phyloP scores from a whole-genome alignment of 164 flowering plant species.

The Piper longum region DNA sequence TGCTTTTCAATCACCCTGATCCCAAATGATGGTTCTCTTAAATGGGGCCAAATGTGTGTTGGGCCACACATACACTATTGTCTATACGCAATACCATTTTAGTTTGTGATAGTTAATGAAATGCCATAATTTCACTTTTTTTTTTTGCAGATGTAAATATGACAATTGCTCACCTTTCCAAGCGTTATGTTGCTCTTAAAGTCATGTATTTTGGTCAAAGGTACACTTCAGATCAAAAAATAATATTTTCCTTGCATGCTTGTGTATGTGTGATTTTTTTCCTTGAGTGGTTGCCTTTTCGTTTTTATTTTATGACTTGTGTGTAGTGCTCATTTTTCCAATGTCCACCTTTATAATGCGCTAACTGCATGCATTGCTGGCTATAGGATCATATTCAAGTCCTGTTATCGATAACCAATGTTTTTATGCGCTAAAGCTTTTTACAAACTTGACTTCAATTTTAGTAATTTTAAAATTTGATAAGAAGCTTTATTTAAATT shows the following conservation, averaged over 20 bases:
- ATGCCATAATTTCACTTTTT: background rate
- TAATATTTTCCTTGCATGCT: background rate
- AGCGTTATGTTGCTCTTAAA: conserved; percentile 65
- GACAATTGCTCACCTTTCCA: conserved; percentile 7
- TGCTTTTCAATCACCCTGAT: too few species aligned
- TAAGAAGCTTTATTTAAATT: background rate
- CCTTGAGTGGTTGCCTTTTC: background rate
- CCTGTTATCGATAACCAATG: too few species aligned
- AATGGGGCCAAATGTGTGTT: background rate
- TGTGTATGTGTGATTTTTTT: background rate
- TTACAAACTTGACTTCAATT: background rate
- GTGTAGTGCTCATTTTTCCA: too few species aligned
- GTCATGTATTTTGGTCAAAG: conserved; percentile 88
- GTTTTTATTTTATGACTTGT: background rate
- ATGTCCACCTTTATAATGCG: too few species aligned
- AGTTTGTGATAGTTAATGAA: background rate
- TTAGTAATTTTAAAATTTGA: background rate
- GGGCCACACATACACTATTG: background rate
- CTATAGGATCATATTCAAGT: too few species aligned
- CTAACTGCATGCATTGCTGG: too few species aligned
- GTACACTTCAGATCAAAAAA: conserved; percentile 17
- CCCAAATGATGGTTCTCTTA: too few species aligned
- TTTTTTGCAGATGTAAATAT: background rate
- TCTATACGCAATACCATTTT: background rate
- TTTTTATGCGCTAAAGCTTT: background rate